phyloP scores from a whole-genome alignment of 352 stramenopile genomes.

The Elongisporangium prolatum region DNA sequence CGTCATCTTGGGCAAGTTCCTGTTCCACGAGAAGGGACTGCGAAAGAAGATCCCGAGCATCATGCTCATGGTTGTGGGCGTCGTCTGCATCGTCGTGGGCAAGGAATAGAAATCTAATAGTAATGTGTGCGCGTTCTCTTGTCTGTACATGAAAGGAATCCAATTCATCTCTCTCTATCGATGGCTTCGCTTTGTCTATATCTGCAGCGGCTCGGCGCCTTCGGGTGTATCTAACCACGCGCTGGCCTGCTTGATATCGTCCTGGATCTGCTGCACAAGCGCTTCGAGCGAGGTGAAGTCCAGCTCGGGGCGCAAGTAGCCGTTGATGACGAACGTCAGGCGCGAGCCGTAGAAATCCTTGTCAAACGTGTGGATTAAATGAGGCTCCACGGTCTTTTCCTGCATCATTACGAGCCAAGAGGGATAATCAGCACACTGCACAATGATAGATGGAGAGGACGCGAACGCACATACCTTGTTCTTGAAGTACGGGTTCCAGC shows the following conservation, averaged over 20 bases:
- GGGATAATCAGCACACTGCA: neutral
- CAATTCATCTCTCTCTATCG: neutral
- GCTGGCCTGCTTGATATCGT: conserved; percentile 71
- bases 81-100: conserved; percentile 73
- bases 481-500: conserved; percentile 93
- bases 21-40: conserved; percentile 70
- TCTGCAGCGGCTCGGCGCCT: conserved; percentile 41
- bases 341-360: conserved; percentile 94
- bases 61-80: conserved; percentile 70
- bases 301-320: conserved; percentile 92
- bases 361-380: conserved; percentile 92
- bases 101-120: conserved; percentile 42
- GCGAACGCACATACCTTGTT: conserved; percentile 68
- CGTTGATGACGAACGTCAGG: conserved; percentile 91
- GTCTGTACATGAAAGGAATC: neutral
- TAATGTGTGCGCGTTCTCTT: conserved; percentile 4
- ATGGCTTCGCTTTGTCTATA: neutral
- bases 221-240: conserved; percentile 57
- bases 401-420: conserved; percentile 14
- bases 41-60: conserved; percentile 84
- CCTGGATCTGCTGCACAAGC: conserved; percentile 90
- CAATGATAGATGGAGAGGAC: neutral
- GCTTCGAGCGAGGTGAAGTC: conserved; percentile 93
- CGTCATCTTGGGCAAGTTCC: conserved; percentile 60
- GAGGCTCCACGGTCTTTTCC: conserved; percentile 96